A percentile compares a stretch with the other conserved stretches of the same genome.
phyloP scores from a whole-genome alignment of 148 eudicot genomes.

The Rhododendron vialii region DNA sequence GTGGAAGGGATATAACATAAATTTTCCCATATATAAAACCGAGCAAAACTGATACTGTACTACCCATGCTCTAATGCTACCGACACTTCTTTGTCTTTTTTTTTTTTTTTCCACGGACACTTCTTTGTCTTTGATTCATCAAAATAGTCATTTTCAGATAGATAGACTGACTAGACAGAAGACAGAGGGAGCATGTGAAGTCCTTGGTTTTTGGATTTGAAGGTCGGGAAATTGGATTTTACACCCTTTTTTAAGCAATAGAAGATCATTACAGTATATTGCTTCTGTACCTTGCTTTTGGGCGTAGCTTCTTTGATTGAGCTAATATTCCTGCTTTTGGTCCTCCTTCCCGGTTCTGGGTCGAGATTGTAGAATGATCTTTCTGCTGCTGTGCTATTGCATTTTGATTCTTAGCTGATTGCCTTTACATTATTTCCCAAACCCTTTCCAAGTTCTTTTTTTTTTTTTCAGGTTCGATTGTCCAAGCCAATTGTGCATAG shows the following conservation, averaged over 20 bases:
- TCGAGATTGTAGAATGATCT: background rate
- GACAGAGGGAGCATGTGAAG: background rate
- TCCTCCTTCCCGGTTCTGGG: background rate
- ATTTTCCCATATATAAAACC: background rate
- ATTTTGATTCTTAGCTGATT: background rate
- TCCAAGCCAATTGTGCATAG: too few relatives aligned
- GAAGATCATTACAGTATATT: background rate
- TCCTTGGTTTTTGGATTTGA: background rate
- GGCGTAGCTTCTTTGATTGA: background rate
- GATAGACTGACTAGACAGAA: background rate
- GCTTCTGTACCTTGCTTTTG: background rate
- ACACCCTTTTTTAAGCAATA: background rate
- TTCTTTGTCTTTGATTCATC: too few relatives aligned
- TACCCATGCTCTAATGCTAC: background rate
- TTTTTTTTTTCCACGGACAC: too few relatives aligned
- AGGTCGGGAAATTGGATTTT: background rate
- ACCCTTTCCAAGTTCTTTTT: too few relatives aligned
- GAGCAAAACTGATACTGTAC: background rate
- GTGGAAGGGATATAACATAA: too few relatives aligned
- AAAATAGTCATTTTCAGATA: slow-evolving; percentile 4
- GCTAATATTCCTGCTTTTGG: background rate
- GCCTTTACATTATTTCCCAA: background rate
- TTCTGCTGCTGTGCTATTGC: background rate
- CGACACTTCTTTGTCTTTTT: too few relatives aligned
- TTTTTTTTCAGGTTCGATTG: too few relatives aligned